Base-by-base conservation (phyloP, 352 stramenopile genomes). In the Globisporangium megalacanthum region DNA sequence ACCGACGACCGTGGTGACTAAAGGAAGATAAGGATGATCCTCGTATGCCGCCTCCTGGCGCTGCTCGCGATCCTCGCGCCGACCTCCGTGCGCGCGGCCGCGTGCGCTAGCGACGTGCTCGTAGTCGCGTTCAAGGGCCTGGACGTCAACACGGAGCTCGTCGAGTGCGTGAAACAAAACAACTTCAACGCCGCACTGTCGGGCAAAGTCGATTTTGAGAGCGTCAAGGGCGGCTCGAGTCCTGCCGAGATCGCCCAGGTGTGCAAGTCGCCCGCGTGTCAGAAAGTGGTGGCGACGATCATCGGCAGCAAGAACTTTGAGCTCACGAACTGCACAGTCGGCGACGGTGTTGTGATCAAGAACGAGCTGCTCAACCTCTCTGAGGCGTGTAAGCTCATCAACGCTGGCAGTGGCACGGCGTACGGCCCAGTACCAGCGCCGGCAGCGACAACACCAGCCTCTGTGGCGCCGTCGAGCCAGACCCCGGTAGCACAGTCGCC, bases 311-410 rank as follows among this genome's bases (percentile, higher is more conserved):
- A 62, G 49, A 78, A 72, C 62, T 83, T 83, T 41, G 71, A 75
- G 45, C 52, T 78, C 35, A 79, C 69, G 44, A 70, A 83, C 71
- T 83, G 73, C 66, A 80, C 76, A 17, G 70, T 83, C 47, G 70
- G 71, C n/a, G 60, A 75, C 39, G 70, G 66, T 49, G 66, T 77
- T 39, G 73, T 80, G 45, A 62, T 83, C 46, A 78, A 73, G 71
- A 61, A 66, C 44, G 66, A 83, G 64, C 72, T 83, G 37, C 54
- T 56, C 29, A 75, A 69, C 42, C 71, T 83, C 13, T 60, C 77
- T 29, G 58, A 66, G 3, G 74, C 71, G 0, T 83, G 73, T 60
- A 66, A 59, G n/a, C 52, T 71, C 36, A 61, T 80, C 49, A 63
- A 31, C 25, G 13, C 45, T 39, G 36, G 37, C 0, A 66, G 56